These are phyloP conservation scores for Ensete ventricosum DNA, from an alignment of 176 grass and related monocot genomes.

Conservation along the genomic window DNA sequence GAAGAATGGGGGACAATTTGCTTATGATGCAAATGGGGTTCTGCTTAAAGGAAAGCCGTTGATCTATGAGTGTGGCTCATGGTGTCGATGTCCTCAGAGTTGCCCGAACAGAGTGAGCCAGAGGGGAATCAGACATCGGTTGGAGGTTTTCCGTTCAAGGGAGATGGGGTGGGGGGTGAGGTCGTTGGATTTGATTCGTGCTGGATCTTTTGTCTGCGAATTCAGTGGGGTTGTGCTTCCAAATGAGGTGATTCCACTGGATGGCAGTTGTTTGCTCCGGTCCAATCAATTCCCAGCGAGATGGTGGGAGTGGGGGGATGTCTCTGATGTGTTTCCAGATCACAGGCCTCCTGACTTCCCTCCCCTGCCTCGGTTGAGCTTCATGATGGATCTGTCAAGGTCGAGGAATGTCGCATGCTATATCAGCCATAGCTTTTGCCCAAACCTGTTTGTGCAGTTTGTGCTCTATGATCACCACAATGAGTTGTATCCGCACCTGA, in stretches of 20 bases:
- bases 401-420: conserved; percentile 97
- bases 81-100: conserved; percentile 61
- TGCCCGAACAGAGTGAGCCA: conserved; percentile 92
- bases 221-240: conserved; percentile 80
- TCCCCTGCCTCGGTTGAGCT: conserved; percentile 36
- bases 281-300: conserved; percentile 67
- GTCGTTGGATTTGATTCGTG: conserved; percentile 89
- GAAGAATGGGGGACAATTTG: conserved; percentile 73
- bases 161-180: conserved; percentile 94
- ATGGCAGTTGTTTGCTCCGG: conserved; percentile 33
- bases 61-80: conserved; percentile 73
- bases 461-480: conserved; percentile 96
- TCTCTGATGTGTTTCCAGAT: conserved; percentile 78
- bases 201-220: conserved; percentile 81
- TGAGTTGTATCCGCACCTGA: conserved; percentile 62
- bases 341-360: conserved; percentile 52
- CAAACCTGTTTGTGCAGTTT: conserved; percentile 91
- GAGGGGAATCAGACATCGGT: conserved; percentile 55
- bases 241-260: conserved; percentile 40
- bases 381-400: conserved; percentile 79
- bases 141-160: conserved; percentile 87
- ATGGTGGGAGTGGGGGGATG: conserved; percentile 91
- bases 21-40: conserved; percentile 57
- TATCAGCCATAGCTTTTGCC: conserved; percentile 92
- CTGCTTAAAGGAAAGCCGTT: conserved; percentile 77